A percentile compares a stretch with the other conserved stretches of the same genome.
These are phyloP conservation scores for Globisporangium solare DNA, from an alignment of 352 stramenopile genomes.

Conservation along the genomic window DNA sequence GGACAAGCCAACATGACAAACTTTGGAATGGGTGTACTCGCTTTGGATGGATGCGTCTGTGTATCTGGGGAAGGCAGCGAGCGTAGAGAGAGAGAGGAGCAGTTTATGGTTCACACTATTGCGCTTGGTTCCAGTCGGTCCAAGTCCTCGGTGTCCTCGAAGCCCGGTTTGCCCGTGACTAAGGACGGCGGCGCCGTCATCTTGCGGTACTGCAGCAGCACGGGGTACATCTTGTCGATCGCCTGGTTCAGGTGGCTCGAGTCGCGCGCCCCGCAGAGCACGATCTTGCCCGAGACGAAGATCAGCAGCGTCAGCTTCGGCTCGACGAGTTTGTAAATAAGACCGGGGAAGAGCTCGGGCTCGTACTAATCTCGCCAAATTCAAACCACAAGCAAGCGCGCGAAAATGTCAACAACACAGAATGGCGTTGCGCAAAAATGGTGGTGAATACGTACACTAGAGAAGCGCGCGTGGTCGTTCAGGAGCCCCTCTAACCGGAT, in stretches of 20 bases:
- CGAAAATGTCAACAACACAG: neutral
- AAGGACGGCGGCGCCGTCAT: conserved; percentile 71
- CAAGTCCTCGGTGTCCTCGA: conserved; percentile 60
- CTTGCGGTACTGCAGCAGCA: conserved; percentile 57
- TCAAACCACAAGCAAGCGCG: neutral
- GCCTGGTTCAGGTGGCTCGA: conserved; percentile 40
- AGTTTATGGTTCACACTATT: conserved; percentile 29
- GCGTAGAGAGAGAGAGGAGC: too few relatives aligned
- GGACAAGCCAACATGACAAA: neutral
- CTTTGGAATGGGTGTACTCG: neutral
- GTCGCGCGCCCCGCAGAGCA: conserved; percentile 91
- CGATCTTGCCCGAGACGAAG: conserved; percentile 98
- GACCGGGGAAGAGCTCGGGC: conserved; percentile 98
- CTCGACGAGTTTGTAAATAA: conserved; percentile 98
- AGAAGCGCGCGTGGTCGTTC: conserved; percentile 94
- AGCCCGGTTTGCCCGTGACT: conserved; percentile 62
- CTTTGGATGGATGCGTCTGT: neutral
- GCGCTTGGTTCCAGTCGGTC: conserved; percentile 57
- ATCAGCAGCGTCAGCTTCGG: conserved; percentile 99
- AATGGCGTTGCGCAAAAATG: too few relatives aligned
- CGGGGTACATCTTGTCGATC: conserved; percentile 50
- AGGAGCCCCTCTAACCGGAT: conserved; percentile 98
- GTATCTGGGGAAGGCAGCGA: neutral
- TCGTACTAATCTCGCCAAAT: conserved; percentile 83
- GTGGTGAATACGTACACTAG: conserved; percentile 61